Base-by-base conservation (phyloP, 331 rosid genomes). In the Telfairia occidentalis region DNA sequence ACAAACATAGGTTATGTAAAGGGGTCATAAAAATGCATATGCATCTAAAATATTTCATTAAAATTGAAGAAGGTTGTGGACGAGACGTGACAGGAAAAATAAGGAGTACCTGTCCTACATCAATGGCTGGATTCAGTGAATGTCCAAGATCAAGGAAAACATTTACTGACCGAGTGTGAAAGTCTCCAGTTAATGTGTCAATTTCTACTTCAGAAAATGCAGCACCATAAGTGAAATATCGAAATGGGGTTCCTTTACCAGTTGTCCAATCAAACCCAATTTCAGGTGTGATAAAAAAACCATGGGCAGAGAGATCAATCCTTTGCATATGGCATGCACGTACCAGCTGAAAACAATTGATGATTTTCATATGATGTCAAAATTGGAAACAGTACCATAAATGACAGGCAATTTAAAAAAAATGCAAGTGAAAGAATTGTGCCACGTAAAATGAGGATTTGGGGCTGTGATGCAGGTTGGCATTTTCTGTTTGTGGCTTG, bases 131-230 rank as follows among this genome's bases (percentile, higher is more conserved):
- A 76, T 91, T 91, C 81, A 94, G 85, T 75, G 98, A 88, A 79
- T 87, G 83, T 72, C 96, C 96, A 21, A 91, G 97, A 89, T 94
- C 97, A 82, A 94, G 76, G 75, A 87, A 28, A 49, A 94, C 13
- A 63, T 91, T 82, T 78, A 91, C 96, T 49, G 32, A 84, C 46
- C 96, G 84, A 13, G 98, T 94, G 86, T 94, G 92, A 71, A 89
- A 94, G 85, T 94, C 96, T 83, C 97, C 98, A 2, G 96, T 91
- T 84, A 94, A 83, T 29, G 97, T 87, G 79, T 94, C 98, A 73
- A 94, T 85, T 85, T 94, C 98, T 77, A 94, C 96, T 94, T 91
- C 98, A 11, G 92, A 83, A 84, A 89, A 94, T 38, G 98, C 97
- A 81, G 98, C 97, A 49, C 98, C 98, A 61, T 89, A 89, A 18